Percentiles rank a stretch among this genome's conserved stretches.
Conservation (phyloP, 108 stramenopile species). For the Skeletonema costatum region DNA sequence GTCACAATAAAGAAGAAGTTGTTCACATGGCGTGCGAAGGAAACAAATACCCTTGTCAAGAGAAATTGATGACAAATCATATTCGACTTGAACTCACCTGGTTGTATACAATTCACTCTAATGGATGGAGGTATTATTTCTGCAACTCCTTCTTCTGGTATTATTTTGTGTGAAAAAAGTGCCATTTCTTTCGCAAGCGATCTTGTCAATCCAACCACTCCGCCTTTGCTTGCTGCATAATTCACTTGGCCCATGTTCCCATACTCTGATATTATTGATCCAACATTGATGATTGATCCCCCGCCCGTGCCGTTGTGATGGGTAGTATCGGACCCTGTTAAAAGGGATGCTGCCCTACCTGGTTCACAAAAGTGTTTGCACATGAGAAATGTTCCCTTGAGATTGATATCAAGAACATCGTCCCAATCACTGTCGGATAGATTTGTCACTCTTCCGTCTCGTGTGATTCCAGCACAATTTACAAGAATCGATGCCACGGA, state of each 20-base stretch:
- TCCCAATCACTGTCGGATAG: constrained; percentile 53
- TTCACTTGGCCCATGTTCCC: constrained; percentile 85
- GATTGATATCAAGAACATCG: constrained; percentile 53
- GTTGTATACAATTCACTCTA: constrained; percentile 75
- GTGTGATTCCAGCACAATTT: constrained; percentile 82
- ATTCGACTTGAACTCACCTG: constrained; percentile 29
- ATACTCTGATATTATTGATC: constrained; percentile 65
- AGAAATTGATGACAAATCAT: too few species aligned
- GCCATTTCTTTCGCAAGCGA: constrained; percentile 82
- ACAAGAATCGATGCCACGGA: constrained; percentile 59
- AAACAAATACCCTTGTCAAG: too few species aligned
- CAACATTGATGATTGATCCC: constrained; percentile 77
- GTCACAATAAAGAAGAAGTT: too few species aligned
- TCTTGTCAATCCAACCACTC: constrained; percentile 70
- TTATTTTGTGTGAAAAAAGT: constrained; percentile 12
- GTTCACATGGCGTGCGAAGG: too few species aligned
- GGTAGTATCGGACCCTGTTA: background rate
- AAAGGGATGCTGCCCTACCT: constrained; percentile 21
- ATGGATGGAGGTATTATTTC: constrained; percentile 25
- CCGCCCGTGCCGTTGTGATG: constrained; percentile 1
- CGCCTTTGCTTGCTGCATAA: constrained; percentile 87
- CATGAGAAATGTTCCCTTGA: constrained; percentile 54
- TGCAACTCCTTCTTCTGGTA: background rate
- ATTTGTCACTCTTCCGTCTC: constrained; percentile 59
- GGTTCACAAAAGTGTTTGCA: constrained; percentile 62